These are phyloP conservation scores for Leptographium lundbergii DNA, from an alignment of 2,329 filamentous ascomycete species.

Conservation along the genomic window DNA sequence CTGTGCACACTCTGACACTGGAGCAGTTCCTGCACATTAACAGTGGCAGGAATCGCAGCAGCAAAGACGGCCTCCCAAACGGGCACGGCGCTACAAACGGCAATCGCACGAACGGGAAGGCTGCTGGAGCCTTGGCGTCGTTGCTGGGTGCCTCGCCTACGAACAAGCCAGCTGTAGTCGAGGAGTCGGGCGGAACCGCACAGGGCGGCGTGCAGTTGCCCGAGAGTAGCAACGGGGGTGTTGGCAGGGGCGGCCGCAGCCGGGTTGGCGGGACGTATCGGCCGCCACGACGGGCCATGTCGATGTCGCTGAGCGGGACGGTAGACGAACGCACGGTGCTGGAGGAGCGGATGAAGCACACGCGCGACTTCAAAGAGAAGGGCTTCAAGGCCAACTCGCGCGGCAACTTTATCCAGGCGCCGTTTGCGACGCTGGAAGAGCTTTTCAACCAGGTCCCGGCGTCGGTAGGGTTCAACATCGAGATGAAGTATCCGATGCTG, in stretches of 20 bases:
- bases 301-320: slow-evolving; percentile 32
- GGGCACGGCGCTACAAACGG: neutral
- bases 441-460: slow-evolving; percentile 77
- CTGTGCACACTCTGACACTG: slow-evolving; percentile 85
- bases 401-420: slow-evolving; percentile 88
- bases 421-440: slow-evolving; percentile 89
- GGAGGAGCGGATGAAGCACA: slow-evolving; percentile 91
- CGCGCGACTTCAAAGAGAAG: slow-evolving; percentile 83
- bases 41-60: slow-evolving; percentile 28
- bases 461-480: slow-evolving; percentile 89
- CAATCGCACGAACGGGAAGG: neutral
- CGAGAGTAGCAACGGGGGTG: neutral
- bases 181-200: neutral
- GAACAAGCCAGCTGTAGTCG: neutral
- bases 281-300: slow-evolving; percentile 36
- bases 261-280: neutral
- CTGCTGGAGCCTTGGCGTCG: neutral
- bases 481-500: slow-evolving; percentile 96
- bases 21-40: slow-evolving; percentile 94
- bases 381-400: slow-evolving; percentile 94
- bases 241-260: slow-evolving; percentile 28
- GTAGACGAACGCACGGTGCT: slow-evolving; percentile 19
- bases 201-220: neutral
- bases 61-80: neutral
- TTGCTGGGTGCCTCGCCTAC: neutral